Evolutionary conservation across 176 grass and related monocot species (phyloP), one percentile per base, ranked within the genome.

Genomic region (Avena insularis): DNA sequence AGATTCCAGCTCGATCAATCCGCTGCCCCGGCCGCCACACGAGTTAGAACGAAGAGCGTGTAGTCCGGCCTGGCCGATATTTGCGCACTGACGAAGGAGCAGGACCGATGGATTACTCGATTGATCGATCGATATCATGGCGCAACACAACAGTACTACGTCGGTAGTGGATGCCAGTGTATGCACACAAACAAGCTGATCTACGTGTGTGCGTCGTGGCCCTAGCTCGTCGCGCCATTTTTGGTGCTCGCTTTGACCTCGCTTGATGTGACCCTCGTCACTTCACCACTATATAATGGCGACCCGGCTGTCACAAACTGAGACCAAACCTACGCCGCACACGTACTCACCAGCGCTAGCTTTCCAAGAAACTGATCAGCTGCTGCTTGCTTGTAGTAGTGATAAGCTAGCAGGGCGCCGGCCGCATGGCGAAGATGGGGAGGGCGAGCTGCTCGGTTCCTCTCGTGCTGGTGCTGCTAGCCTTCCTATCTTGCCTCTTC

Each of bases 401-500:
- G 36, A 38, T 38, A 38, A 38, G 36, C 40, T 43, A 43, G 40
- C 40, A 43, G 40, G 40, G 40, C 40, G 7, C 53, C 19, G 46
- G 14, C 40, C 33, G 40, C 70, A 59, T 29, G 80, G 83, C 75
- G 79, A 54, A 67, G 60, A 53, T 51, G 87, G 81, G 48, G 79
- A 93, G 79, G 67, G 84, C 70, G 69, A 75, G 3, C 71, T 85
- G 66, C 62, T 81, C 88, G 48, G 16, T 93, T 70, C 87, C 83
- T 3, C 68, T 89, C 46, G 63, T 92, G 54, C 46, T 93, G 57
- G 35, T 88, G 75, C 51, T 82, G 60, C 71, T 93, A 75, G 58
- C 92, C 75, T 61, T 92, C 46, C 79, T 93, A 70, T 80, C 89
- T 49, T 87, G 67, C 81, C 6, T 87, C 68, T 74, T 87, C 81